Conservation (phyloP, 257 asterid species). For the Paraleonurus japonicus region DNA sequence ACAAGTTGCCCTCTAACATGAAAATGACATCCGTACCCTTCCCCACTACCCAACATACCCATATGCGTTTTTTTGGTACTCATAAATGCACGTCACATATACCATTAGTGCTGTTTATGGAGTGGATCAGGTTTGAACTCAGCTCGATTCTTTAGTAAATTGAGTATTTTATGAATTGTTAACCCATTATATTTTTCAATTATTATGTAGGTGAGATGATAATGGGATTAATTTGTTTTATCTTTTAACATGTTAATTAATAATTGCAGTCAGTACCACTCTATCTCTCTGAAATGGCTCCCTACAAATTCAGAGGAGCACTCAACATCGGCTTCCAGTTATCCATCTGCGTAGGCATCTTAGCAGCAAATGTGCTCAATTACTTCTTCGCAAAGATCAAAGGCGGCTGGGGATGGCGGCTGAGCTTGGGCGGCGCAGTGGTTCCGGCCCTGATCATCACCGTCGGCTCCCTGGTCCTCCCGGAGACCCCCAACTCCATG, state of each 20-base stretch:
- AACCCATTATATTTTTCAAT: no score
- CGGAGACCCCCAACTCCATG: constrained; percentile 88
- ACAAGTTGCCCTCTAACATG: neutral
- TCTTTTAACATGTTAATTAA: neutral
- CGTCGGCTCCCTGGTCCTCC: constrained; percentile 67
- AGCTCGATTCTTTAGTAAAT: no score
- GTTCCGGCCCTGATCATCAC: constrained; percentile 81
- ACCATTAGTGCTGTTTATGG: no score
- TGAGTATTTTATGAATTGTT: no score
- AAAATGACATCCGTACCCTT: neutral
- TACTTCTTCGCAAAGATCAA: constrained; percentile 53
- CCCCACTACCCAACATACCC: neutral
- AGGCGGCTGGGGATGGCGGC: constrained; percentile 76
- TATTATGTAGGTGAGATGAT: no score
- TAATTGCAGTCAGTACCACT: constrained; percentile 55
- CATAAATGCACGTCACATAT: no score
- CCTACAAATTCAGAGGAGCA: constrained; percentile 62
- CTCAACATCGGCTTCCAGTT: constrained; percentile 65
- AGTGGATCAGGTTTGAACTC: no score
- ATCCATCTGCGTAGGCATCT: constrained; percentile 58
- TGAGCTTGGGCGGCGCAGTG: constrained; percentile 77
- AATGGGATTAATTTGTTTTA: neutral
- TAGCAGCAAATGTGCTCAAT: constrained; percentile 57
- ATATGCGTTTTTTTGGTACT: neutral
- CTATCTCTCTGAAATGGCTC: constrained; percentile 75